These are phyloP conservation scores for Strobilomyces confusus DNA, from an alignment of 768 basidiomycete species.

Conservation along the genomic window DNA sequence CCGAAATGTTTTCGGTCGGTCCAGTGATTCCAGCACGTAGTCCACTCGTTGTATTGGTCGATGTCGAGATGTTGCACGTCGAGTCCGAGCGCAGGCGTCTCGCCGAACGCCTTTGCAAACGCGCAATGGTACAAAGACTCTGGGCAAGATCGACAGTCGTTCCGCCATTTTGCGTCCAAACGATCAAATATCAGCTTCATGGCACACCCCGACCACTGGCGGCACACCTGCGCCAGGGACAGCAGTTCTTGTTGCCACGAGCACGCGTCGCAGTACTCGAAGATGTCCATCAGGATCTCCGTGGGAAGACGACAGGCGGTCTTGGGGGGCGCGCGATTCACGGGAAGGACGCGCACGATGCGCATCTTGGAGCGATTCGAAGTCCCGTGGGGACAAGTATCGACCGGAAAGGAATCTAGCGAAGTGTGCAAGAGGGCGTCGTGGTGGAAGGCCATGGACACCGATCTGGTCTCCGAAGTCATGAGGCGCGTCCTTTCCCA, in stretches of 20 bases:
- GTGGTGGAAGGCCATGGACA: neutral
- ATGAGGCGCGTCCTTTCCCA: neutral
- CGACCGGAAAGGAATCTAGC: no score
- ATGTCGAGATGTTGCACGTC: neutral
- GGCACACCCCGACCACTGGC: constrained; percentile 1
- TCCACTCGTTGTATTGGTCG: neutral
- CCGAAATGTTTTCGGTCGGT: no score
- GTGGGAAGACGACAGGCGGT: neutral
- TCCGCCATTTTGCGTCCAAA: neutral
- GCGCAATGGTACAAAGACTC: neutral
- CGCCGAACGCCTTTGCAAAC: neutral
- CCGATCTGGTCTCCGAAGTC: neutral
- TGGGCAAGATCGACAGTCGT: no score
- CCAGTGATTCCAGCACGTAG: no score
- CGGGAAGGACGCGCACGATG: neutral
- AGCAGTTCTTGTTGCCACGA: constrained; percentile 3
- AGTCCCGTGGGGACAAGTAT: no score
- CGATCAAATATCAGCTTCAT: neutral
- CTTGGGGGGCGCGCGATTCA: neutral
- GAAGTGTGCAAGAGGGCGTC: no score
- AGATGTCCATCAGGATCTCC: constrained; percentile 3
- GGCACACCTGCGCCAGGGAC: constrained; percentile 6
- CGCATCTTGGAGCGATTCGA: neutral
- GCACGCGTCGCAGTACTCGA: neutral
- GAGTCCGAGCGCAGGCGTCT: neutral